phyloP scores from a whole-genome alignment of 2,329 filamentous ascomycete genomes.

The Fusarium torreyae region DNA sequence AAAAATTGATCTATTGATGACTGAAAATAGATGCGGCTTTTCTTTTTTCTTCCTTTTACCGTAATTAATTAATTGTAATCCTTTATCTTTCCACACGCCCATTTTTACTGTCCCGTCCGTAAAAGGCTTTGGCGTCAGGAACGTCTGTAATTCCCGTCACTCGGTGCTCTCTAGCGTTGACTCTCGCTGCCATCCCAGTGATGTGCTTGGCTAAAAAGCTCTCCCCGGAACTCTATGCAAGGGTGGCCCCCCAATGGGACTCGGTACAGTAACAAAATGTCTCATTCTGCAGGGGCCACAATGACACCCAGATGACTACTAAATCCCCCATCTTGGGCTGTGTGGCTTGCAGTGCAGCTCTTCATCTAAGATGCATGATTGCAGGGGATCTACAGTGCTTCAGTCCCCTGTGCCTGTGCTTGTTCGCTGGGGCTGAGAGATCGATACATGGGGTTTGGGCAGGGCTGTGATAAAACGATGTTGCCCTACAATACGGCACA shows the following conservation, averaged over 20 bases:
- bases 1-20: not conserved
- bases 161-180: not conserved
- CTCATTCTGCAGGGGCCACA: not conserved
- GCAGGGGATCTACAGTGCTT: not conserved
- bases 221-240: not conserved
- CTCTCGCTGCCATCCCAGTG: not conserved
- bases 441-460: not conserved
- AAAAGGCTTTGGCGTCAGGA: constrained; percentile 29
- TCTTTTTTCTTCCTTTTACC: not conserved
- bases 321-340: not conserved
- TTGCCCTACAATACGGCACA: too few species aligned
- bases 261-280: not conserved
- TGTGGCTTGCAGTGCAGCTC: not conserved
- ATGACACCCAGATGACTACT: not conserved
- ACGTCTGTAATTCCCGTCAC: constrained; percentile 14
- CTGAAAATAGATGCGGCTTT: not conserved
- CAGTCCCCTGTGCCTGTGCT: not conserved
- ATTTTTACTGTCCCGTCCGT: not conserved
- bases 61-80: not conserved
- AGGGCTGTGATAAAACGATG: too few species aligned
- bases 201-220: not conserved
- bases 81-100: not conserved
- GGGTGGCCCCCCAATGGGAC: not conserved
- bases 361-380: not conserved
- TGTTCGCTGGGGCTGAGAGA: not conserved